phyloP scores from a whole-genome alignment of 2,329 filamentous ascomycete species.

The Botrytis deweyae region DNA sequence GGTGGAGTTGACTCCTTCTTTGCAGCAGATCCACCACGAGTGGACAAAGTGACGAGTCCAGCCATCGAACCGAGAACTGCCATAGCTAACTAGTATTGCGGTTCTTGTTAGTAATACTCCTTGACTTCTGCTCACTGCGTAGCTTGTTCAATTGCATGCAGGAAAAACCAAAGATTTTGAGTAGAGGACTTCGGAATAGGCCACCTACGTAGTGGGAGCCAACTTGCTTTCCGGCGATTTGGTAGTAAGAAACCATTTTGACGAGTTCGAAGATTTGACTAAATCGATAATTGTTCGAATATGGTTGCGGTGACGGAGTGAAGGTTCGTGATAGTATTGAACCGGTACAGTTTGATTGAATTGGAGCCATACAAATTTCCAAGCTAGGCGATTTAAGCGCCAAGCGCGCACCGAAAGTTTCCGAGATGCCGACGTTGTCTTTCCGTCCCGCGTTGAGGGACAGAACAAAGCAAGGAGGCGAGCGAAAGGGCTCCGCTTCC shows the following conservation, averaged over 20 bases:
- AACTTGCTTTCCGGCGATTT: conserved; percentile 39
- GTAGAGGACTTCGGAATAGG: background rate
- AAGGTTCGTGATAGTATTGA: conserved; percentile 10
- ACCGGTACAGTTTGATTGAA: conserved; percentile 1
- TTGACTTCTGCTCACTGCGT: background rate
- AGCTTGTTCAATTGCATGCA: conserved; percentile 22
- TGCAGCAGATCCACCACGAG: conserved; percentile 33
- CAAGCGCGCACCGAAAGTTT: conserved; percentile 12
- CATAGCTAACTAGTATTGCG: conserved; percentile 37
- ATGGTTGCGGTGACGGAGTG: conserved; percentile 3
- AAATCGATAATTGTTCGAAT: background rate
- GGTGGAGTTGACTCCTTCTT: conserved; percentile 38
- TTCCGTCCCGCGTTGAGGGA: background rate
- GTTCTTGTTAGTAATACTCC: conserved; percentile 27
- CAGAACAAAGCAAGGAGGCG: background rate
- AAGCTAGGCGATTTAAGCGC: conserved; percentile 22
- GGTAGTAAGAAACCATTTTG: conserved; percentile 40
- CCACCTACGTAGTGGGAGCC: conserved; percentile 40
- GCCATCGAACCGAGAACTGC: conserved; percentile 34
- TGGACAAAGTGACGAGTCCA: conserved; percentile 25
- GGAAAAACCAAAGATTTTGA: conserved; percentile 26
- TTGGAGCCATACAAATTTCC: conserved; percentile 19
- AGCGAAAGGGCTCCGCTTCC: conserved; percentile 10
- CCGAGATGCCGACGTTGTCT: background rate
- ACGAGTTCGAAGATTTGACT: conserved; percentile 14